Evolutionary conservation across 345 rosid genomes (phyloP), one percentile per base, ranked within the genome.

Genomic region (Carallia pectinifolia): DNA sequence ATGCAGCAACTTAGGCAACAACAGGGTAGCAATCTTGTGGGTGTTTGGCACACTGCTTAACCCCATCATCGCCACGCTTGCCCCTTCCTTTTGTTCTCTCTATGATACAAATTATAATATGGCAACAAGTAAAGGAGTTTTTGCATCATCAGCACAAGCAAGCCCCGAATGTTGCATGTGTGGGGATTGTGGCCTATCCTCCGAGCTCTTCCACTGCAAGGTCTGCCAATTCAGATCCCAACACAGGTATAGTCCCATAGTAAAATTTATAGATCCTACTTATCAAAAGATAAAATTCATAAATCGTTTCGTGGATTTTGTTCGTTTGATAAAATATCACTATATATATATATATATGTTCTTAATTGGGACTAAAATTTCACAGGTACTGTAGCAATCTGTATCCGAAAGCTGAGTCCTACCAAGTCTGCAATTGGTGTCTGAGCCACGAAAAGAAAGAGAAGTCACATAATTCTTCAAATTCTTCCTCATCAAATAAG

Each of bases 161-260:
- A 59, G 63, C 66, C 59, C 56, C n/a, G 88, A 85, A 78, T 87
- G 95, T 50, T 89, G 90, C 81, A 89, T 89, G 91, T 89, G 95
- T 60, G 95, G 95, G 5, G 95, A 89, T 75, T 81, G 48, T 53
- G 95, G 95, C 74, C 74, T 89, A 4, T 75, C 83, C 50, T 37
- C 54, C 27, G 87, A 89, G 81, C 90, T 89, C 61, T 80, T 89
- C 66, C 86, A 39, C 23, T 89, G 95, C 87, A 80, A 71, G 54
- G 65, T 77, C 34, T 89, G 95, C 86, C 88, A 71, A 18, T 82
- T 85, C 86, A 79, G 95, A 76, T 89, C 84, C 67, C 90, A 89
- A 44, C 95, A 89, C 84, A 89, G 88, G 95, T 89, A 23, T 23
- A 50, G n/a, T 34, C 17, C 44, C 4, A 4, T 4, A 34, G 0